Conservation (phyloP, 2,329 filamentous ascomycete species). For the Monosporascus sp. region DNA sequence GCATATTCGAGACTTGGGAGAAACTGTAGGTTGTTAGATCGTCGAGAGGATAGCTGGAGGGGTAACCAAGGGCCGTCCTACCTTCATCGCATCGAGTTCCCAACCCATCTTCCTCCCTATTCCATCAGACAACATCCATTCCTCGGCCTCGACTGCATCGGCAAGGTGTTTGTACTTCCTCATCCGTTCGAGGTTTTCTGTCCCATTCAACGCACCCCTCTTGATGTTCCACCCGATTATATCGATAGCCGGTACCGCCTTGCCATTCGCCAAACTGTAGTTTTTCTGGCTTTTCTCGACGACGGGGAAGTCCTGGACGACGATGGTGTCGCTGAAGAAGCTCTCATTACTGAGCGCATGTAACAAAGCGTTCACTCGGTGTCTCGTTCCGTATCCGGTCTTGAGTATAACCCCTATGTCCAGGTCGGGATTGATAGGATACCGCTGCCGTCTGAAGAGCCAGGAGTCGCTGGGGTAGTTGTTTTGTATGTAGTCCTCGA, state of each 20-base stretch:
- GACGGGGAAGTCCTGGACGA: conserved; percentile 47
- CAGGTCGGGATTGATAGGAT: conserved; percentile 36
- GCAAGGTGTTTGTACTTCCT: conserved; percentile 25
- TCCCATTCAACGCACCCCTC: conserved; percentile 20
- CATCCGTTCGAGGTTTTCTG: conserved; percentile 23
- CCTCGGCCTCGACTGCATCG: conserved; percentile 27
- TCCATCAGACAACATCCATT: conserved; percentile 25
- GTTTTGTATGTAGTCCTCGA: conserved; percentile 23
- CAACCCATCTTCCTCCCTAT: conserved; percentile 27
- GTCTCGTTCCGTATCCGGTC: conserved; percentile 49
- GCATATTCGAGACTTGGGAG: conserved; percentile 49
- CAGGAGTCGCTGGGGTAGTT: conserved; percentile 33
- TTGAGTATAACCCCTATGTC: conserved; percentile 50
- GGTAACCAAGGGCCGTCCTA: conserved; percentile 7
- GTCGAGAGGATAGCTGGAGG: neutral
- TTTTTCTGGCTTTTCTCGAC: conserved; percentile 12
- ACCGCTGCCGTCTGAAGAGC: conserved; percentile 32
- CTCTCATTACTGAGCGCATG: conserved; percentile 37
- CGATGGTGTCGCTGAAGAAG: conserved; percentile 37
- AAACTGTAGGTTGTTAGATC: conserved; percentile 33
- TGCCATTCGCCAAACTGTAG: conserved; percentile 20
- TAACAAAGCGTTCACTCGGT: conserved; percentile 41
- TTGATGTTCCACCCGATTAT: conserved; percentile 28
- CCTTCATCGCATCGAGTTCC: conserved; percentile 32
- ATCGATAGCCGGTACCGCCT: conserved; percentile 22